phyloP scores from a whole-genome alignment of 257 asterid genomes.

The Mitragyna speciosa region DNA sequence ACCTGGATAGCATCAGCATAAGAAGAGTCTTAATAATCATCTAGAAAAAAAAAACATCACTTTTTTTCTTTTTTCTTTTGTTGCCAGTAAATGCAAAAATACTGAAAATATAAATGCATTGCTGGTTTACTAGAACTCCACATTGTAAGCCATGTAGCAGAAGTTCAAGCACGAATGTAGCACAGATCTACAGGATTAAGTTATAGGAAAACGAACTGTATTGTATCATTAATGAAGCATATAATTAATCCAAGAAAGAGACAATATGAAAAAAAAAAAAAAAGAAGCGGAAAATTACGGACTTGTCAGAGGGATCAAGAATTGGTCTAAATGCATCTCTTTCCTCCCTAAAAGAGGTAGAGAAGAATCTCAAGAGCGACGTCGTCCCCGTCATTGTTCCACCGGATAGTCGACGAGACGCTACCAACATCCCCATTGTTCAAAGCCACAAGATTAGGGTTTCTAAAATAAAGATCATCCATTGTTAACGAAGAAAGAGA shows the following conservation, averaged over 20 bases:
- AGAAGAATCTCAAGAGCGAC: constrained; percentile 56
- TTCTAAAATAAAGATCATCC: neutral
- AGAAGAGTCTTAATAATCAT: neutral
- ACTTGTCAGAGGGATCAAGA: constrained; percentile 81
- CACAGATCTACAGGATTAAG: neutral
- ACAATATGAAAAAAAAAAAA: neutral
- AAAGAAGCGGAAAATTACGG: constrained; percentile 15
- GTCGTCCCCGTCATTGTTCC: constrained; percentile 37
- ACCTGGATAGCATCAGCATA: constrained; percentile 38
- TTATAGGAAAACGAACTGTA: no score
- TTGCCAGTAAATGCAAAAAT: neutral
- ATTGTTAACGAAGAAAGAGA: no score
- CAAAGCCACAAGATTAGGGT: neutral
- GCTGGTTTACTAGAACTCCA: neutral
- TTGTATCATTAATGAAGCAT: neutral
- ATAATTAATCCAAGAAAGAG: no score
- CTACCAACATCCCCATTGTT: constrained; percentile 50
- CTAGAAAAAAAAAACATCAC: neutral
- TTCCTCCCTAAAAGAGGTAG: constrained; percentile 77
- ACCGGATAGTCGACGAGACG: constrained; percentile 54
- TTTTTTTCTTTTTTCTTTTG: no score
- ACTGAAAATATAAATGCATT: neutral
- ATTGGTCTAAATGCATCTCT: constrained; percentile 92
- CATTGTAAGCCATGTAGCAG: neutral
- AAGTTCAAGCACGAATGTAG: neutral